Evolutionary conservation across 2,329 filamentous ascomycete species (phyloP), one percentile per base, ranked within the genome.

Genomic region (Peltaster fructicola): DNA sequence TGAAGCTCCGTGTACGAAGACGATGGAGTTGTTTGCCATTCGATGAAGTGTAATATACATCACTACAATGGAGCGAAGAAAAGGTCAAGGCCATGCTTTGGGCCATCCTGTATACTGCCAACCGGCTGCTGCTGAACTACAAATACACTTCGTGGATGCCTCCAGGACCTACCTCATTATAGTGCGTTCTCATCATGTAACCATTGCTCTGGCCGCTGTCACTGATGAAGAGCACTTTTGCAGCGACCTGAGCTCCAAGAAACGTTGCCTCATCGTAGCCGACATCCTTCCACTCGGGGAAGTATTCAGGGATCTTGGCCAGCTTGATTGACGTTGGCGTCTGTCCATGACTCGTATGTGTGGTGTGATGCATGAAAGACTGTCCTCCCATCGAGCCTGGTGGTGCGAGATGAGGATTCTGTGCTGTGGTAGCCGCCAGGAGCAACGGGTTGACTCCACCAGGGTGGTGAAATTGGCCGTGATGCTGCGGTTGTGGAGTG

Each of bases 321-420:
- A 70, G 60, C 59, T 80, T 85, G 56, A 92, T 84, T 24, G 68
- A 74, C 13, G 76, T 91, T 0, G 84, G 84, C 6, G 81, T 88
- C 41, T 79, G 73, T 3, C 66, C 68, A 37, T 74, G 70, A 5
- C 65, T 64, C 50, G 46, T 11, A 53, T 54, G 29, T 12, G 11
- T 22, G 31, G 30, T 27, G 10, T 20, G 22, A 11, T 26, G 24
- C n/a, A n/a, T n/a, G n/a, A n/a, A n/a, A n/a, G n/a, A n/a, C 14
- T 29, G 22, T 47, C 42, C 24, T 25, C 25, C 30, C 21, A 12
- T 28, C 29, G 11, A 40, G 32, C 14, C 37, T 40, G 29, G 37
- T 21, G 50, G 50, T 38, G 54, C 51, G 28, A 63, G 55, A 25
- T 60, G 52, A 21, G 59, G 47, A 21, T 63, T 65, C 22, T 68